Evolutionary conservation across 768 basidiomycete genomes (phyloP), one percentile per base, ranked within the genome.

Genomic region (Termitomyces sp.): DNA sequence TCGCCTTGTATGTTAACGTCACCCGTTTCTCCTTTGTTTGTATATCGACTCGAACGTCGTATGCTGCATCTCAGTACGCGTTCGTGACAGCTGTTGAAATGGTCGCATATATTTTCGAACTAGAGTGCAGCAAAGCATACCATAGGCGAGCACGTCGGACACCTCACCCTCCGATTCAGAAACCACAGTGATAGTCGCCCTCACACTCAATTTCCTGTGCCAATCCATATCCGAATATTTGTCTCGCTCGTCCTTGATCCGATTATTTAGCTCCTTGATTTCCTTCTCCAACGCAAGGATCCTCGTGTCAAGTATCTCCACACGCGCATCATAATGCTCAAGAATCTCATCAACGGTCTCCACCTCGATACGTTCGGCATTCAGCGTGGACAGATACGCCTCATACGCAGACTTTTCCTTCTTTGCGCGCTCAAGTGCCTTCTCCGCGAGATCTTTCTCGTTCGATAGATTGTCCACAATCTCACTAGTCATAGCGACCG

Each of bases 21-120:
- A 82, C 67, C 1, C 77, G 76, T 15, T 69, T 71, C 22, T 78
- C 75, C 57, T 77, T 73, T 4, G 69, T 64, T n/a, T 78, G 68
- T 74, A 79, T 75, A 60, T 79, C 70, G 4, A 79, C 78, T 7
- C 78, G 74, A 12, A 81, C 74, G 57, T 81, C 80, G 51, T 80
- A 81, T 4, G 66, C 66, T 0, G 78, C 76, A 28, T 58, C 67
- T 78, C 81, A 81, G 15, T 65, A 73, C 1, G 78, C 78, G 16
- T 62, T 66, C 6, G 57, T 53, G 0, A 80, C 78, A 28, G 74
- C 80, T 81, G 48, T 5, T 36, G n/a, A 24, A 4, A 28, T 33
- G 0, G 13, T 33, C 22, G 18, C 24, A 6, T 50, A 12, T 15
- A 50, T 50, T 8, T 4, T 32, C 13, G 12, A 15, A 32, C 16